Conservation (phyloP, 495 filamentous ascomycete species). For the Xylaria sp. region DNA sequence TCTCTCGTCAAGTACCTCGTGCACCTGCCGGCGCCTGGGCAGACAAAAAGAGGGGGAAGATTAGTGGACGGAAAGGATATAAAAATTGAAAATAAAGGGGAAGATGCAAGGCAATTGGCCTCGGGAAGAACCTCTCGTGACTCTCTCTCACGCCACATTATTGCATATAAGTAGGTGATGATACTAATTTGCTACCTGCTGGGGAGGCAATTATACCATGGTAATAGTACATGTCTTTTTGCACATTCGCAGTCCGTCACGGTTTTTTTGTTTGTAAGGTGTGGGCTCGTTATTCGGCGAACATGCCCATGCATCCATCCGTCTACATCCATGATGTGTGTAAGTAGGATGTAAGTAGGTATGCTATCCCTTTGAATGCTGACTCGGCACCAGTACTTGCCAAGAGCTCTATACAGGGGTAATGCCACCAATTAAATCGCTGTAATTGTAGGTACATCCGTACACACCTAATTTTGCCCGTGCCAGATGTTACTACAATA, state of each 20-base stretch:
- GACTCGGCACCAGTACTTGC: no score
- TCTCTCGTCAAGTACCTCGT: slow-evolving; percentile 4
- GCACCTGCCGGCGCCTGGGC: neutral
- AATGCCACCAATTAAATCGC: no score
- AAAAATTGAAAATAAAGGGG: neutral
- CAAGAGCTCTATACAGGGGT: no score
- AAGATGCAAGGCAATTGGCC: neutral
- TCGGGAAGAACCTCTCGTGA: slow-evolving; percentile 41
- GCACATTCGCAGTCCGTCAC: neutral
- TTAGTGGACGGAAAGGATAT: neutral
- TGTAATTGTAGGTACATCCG: no score
- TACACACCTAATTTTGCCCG: no score
- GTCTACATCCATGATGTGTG: neutral
- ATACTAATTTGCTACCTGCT: slow-evolving; percentile 3
- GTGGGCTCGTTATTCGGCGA: neutral
- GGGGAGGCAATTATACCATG: neutral
- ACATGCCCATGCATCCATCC: slow-evolving; percentile 1
- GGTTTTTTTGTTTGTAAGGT: neutral
- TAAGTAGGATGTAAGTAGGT: neutral
- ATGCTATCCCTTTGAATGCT: no score
- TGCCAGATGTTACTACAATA: no score
- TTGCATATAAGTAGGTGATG: slow-evolving; percentile 34
- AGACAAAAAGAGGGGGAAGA: neutral
- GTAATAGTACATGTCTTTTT: neutral
- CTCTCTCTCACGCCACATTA: slow-evolving; percentile 42